Base-by-base conservation (phyloP, 2,329 filamentous ascomycete species). In the Cytospora piceicola region DNA sequence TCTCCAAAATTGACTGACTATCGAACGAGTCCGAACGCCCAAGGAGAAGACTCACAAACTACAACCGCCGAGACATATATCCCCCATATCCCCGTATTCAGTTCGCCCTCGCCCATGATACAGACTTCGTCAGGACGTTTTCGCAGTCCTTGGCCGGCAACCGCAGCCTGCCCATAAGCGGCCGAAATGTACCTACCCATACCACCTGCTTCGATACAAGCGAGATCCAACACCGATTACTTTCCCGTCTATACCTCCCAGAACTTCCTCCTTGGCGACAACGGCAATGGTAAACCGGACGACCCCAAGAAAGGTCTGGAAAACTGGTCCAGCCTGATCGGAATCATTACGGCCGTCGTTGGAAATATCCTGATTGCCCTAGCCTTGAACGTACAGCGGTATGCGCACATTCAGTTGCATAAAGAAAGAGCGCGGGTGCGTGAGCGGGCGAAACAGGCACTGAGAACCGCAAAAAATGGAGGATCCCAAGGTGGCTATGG, bases 311-410 rank as follows among this genome's bases (percentile, higher is more conserved):
- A 84, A 61, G 80, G 83, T 11, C 76, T 89, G 29, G 83, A 86
- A 70, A 82, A 89, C 76, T 98, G 94, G 94, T 96, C 93, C 56
- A 96, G 93, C 30, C 82, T 98, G 62, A 98, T 99, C 74, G 95
- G 95, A 72, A 97, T 99, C 73, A 79, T 94, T 62, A 96, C 94
- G 3, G 94, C 95, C 59, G 96, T 99, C 73, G 85, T 90, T 60
- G 95, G 95, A 64, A 99, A 99, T 73, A 82, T 97, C 39, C 85
- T 99, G 61, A 98, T 99, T 70, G 96, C 94, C 0, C 88, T 99
- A 69, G 95, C 95, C 15, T 86, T 99, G 68, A 99, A 99, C 75
- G 94, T 96, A 58, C 95, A 99, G 78, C 88, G 95, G 70, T 98
- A 98, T 76, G 94, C 95, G 39, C 95, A 99, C 75, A 92, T 95